Percentiles rank a stretch among this genome's conserved stretches.
These are phyloP conservation scores for Sporothrix sp. DNA, from an alignment of 2,329 filamentous ascomycete species.

Conservation along the genomic window DNA sequence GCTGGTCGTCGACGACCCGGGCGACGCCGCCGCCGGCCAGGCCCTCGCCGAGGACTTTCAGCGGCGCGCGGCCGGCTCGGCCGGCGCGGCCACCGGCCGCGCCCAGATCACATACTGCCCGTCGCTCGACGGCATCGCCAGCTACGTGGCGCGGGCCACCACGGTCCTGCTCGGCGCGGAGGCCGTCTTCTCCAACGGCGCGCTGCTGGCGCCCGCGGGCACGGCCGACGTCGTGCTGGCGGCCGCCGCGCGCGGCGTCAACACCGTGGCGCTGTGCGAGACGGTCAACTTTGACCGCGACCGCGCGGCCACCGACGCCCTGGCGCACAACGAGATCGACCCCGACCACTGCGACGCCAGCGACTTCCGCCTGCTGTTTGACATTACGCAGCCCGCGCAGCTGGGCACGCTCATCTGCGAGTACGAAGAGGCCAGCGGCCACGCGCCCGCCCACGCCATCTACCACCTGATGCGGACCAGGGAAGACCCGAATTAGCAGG, in stretches of 20 bases:
- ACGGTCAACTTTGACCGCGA: constrained; percentile 86
- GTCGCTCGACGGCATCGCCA: constrained; percentile 62
- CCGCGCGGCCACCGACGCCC: constrained; percentile 80
- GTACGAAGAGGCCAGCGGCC: constrained; percentile 84
- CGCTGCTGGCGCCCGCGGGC: constrained; percentile 78
- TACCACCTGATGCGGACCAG: constrained; percentile 51
- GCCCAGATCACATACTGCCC: constrained; percentile 65
- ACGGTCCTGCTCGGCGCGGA: constrained; percentile 80
- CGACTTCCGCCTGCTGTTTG: constrained; percentile 65
- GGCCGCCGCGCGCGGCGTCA: constrained; percentile 63
- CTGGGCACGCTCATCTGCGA: constrained; percentile 87
- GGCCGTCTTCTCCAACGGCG: constrained; percentile 90
- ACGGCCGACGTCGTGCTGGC: constrained; percentile 80
- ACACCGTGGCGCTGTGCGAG: constrained; percentile 85
- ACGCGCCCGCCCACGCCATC: constrained; percentile 75
- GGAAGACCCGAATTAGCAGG: constrained; percentile 42
- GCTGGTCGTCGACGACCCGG: constrained; percentile 66
- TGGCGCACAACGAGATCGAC: constrained; percentile 88
- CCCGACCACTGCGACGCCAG: constrained; percentile 54
- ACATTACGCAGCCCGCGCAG: constrained; percentile 80
- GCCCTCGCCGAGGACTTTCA: constrained; percentile 58
- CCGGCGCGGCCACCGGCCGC: constrained; percentile 53
- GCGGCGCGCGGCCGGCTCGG: not conserved
- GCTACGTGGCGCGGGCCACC: constrained; percentile 56
- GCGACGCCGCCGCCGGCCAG: constrained; percentile 41